A percentile compares a stretch with the other conserved stretches of the same genome.
These are phyloP conservation scores for Tuctoria greenei DNA, from an alignment of 176 grass and related monocot species.

Conservation along the genomic window DNA sequence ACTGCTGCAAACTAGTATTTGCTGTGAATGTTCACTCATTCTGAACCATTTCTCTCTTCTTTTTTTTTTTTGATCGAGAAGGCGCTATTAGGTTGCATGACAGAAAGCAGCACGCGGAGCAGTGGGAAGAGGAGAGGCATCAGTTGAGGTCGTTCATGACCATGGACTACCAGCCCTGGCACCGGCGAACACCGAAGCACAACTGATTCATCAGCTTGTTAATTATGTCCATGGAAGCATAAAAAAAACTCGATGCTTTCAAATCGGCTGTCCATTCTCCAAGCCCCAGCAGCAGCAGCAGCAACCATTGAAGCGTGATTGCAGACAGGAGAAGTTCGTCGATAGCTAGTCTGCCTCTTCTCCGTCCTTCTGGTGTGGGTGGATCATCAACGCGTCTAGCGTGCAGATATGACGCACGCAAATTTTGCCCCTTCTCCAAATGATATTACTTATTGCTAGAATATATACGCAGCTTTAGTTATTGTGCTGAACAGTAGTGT, in stretches of 20 bases:
- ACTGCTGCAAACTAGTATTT: background rate
- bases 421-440: slow-evolving; percentile 47
- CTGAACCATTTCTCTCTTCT: background rate
- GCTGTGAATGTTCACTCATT: background rate
- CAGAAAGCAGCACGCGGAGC: slow-evolving; percentile 41
- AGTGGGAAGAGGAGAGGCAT: slow-evolving; percentile 54
- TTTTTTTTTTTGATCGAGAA: slow-evolving; percentile 12
- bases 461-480: slow-evolving; percentile 36
- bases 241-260: background rate
- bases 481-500: background rate
- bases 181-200: slow-evolving; percentile 45
- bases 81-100: slow-evolving; percentile 61
- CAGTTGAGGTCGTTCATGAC: slow-evolving; percentile 49
- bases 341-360: background rate
- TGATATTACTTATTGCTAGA: slow-evolving; percentile 16
- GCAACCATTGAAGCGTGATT: background rate
- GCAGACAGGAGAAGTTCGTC: background rate
- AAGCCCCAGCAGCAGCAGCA: background rate
- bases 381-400: slow-evolving; percentile 30
- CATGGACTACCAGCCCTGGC: slow-evolving; percentile 26
- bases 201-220: slow-evolving; percentile 37
- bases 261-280: slow-evolving; percentile 2
- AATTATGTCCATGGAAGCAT: background rate
- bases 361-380: background rate
- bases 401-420: slow-evolving; percentile 24